A percentile compares a stretch with the other conserved stretches of the same genome.
Conservation (phyloP, 2,329 filamentous ascomycete genomes). For the Pseudogymnoascus sp. region DNA sequence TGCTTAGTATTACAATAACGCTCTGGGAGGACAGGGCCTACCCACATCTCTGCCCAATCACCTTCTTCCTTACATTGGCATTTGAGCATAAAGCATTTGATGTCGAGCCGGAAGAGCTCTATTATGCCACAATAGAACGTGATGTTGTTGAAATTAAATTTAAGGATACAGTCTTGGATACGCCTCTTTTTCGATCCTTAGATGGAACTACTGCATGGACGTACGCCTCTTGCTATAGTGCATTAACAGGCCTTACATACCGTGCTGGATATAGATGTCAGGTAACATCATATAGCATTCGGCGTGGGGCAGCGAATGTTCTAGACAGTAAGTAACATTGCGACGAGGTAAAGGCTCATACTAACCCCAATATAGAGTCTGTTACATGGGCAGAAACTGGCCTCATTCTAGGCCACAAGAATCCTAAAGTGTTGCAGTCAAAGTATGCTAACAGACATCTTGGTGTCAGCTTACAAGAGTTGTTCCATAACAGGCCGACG, state of each 20-base stretch:
- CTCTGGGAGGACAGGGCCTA: neutral
- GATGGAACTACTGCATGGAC: neutral
- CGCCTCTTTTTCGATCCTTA: neutral
- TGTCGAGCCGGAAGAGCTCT: neutral
- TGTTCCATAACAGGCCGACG: neutral
- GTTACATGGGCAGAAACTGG: neutral
- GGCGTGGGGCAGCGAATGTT: neutral
- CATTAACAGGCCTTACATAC: neutral
- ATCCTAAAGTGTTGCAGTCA: neutral
- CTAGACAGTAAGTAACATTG: neutral
- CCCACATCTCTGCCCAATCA: neutral
- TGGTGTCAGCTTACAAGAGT: neutral
- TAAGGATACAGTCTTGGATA: neutral
- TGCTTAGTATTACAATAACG: neutral
- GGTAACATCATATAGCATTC: neutral
- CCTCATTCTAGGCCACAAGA: neutral
- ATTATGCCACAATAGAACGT: neutral
- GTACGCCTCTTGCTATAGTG: neutral
- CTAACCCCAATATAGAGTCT: neutral
- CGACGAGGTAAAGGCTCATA: neutral
- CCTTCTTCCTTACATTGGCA: neutral
- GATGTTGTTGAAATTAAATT: neutral
- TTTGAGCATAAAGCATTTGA: neutral
- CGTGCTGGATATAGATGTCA: neutral
- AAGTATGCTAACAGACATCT: neutral